Evolutionary conservation across 2,329 filamentous ascomycete species (phyloP), one percentile per base, ranked within the genome.

Genomic region (Pseudopyricularia javanii): DNA sequence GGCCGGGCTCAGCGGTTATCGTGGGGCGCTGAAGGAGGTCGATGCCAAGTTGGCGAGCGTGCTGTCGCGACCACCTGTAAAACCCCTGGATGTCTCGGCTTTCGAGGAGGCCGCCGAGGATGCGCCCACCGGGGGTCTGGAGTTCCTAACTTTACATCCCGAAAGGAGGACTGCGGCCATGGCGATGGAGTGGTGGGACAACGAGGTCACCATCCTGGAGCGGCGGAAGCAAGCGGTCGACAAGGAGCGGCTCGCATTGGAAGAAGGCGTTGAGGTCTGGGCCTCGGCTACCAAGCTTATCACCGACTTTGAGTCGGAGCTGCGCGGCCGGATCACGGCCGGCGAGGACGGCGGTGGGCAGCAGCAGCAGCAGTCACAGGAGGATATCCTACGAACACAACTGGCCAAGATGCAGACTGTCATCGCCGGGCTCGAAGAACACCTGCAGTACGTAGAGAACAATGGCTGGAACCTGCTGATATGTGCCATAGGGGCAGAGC

Each of bases 381-480:
- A 56, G 22, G 56, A 59, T 35, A 50, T 47, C 26, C 57, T 59
- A 54, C 54, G 62, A 43, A 61, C 63, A 4, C 77, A 82, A 53
- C 66, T 85, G 17, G 62, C 59, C 4, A 73, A 76, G 55, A 83
- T 90, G 74, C 70, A 75, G 28, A 62, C 61, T 3, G 75, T 83
- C 4, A 74, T 84, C 12, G 59, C 61, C 1, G 73, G 75, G 3
- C 66, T 91, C 4, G 74, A 82, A 52, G 66, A 71, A 15, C 73
- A 75, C 20, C 60, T 82, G 26, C 68, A 72, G 1, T 62, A 74
- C 2, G 83, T 83, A 0, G 79, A 86, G 55, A 68, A 72, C 1
- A 78, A 78, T 54, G 74, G 76, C 15, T 91, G 87, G 86, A 90
- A 85, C 54, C 68, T 91, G 15, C 71, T 91, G 17, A 82, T 90